Percentiles rank a stretch among this genome's conserved stretches.
Evolutionary conservation across 805 yeast species (phyloP).

Genomic region (Barnettozyma sucrosica): DNA sequence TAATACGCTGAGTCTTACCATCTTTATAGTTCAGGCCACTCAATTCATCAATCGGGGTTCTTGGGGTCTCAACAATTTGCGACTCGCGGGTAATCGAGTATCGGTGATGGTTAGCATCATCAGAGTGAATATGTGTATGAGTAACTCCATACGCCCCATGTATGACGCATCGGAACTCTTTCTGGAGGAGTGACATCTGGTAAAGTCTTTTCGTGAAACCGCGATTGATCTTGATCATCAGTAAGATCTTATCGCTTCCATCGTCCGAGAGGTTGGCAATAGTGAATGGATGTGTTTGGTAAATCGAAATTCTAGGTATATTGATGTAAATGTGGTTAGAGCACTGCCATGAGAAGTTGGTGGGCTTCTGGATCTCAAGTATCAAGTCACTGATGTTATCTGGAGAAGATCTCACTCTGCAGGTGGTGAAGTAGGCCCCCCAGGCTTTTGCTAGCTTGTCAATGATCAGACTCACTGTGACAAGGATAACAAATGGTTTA

Average conservation of each 20-base stretch:
- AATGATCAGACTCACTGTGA: conserved; percentile 10
- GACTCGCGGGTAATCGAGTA: conserved; percentile 2
- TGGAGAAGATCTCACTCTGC: conserved; percentile 1
- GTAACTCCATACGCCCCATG: conserved; percentile 27
- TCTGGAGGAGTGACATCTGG: not conserved
- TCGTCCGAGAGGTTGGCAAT: conserved; percentile 17
- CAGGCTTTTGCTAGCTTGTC: conserved; percentile 15
- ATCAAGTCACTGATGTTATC: conserved; percentile 2
- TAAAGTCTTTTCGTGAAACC: conserved; percentile 23
- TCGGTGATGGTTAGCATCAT: not conserved
- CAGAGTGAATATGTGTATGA: conserved; percentile 8
- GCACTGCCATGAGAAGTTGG: conserved; percentile 16
- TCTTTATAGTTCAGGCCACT: not conserved
- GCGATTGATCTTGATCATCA: conserved; percentile 18
- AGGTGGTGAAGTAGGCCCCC: not conserved
- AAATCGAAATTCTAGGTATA: conserved; percentile 16
- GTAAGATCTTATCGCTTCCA: not conserved
- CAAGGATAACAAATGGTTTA: conserved; percentile 19
- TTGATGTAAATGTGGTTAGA: conserved; percentile 23
- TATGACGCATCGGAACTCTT: conserved; percentile 17
- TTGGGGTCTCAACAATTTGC: not conserved
- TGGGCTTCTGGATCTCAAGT: conserved; percentile 5
- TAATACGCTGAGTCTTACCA: not conserved
- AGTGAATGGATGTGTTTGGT: conserved; percentile 27
- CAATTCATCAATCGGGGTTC: not conserved